phyloP scores from a whole-genome alignment of 139 green algal species.

The Deuterostichococcus epilithicus region DNA sequence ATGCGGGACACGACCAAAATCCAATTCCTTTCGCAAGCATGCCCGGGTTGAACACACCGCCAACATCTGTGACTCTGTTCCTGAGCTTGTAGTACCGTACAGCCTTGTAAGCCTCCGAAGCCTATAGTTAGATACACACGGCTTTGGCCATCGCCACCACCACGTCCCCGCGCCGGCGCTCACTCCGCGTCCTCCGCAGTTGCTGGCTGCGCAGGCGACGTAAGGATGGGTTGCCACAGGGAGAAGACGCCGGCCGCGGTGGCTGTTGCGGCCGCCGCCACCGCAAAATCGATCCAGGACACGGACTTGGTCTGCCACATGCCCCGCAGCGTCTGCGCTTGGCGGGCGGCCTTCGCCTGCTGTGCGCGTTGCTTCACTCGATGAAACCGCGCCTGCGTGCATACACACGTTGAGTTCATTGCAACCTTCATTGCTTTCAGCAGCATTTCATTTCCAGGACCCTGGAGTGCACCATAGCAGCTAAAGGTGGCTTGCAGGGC shows the following conservation, averaged over 20 bases:
- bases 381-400: slow-evolving; percentile 27
- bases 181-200: neutral
- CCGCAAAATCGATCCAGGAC: neutral
- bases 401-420: slow-evolving; percentile 1
- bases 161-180: too few relatives aligned
- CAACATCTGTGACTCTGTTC: too few relatives aligned
- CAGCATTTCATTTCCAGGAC: too few relatives aligned
- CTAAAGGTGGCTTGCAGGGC: too few relatives aligned
- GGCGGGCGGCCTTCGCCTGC: slow-evolving; percentile 29
- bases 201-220: neutral
- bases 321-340: slow-evolving; percentile 26
- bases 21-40: too few relatives aligned
- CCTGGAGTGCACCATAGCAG: too few relatives aligned
- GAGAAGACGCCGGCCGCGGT: neutral
- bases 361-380: slow-evolving; percentile 13
- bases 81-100: too few relatives aligned
- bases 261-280: neutral
- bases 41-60: too few relatives aligned
- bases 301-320: slow-evolving; percentile 39
- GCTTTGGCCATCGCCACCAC: too few relatives aligned
- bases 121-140: too few relatives aligned
- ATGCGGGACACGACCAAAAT: too few relatives aligned
- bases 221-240: neutral
- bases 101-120: too few relatives aligned
- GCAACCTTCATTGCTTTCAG: neutral